Evolutionary conservation across 2,329 filamentous ascomycete species (phyloP).

Genomic region (Aspergillus sp.): DNA sequence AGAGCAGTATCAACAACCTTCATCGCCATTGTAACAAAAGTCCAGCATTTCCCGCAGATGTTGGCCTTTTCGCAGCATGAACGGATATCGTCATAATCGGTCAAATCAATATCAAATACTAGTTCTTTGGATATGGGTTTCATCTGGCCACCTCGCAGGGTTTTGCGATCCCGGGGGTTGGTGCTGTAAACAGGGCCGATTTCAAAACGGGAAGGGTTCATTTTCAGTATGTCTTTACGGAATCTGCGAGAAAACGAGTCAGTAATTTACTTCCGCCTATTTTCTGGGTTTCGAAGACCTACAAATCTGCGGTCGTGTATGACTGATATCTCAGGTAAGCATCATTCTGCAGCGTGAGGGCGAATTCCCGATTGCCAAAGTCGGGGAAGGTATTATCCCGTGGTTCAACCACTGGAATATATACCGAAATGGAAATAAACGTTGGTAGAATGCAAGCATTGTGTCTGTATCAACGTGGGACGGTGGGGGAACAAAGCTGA

Average conservation of each 20-base stretch:
- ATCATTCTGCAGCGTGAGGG: conserved; percentile 89
- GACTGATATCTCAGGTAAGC: conserved; percentile 90
- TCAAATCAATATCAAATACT: conserved; percentile 99
- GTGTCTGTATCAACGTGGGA: conserved; percentile 69
- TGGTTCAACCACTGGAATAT: conserved; percentile 99
- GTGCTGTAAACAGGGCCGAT: conserved; percentile 96
- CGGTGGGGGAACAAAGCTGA: conserved; percentile 32
- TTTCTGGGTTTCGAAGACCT: conserved; percentile 18
- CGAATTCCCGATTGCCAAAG: conserved; percentile 91
- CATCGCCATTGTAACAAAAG: conserved; percentile 96
- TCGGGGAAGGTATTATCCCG: conserved; percentile 79
- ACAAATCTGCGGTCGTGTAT: conserved; percentile 62
- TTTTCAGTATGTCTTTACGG: conserved; percentile 82
- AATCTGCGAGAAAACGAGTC: conserved; percentile 50
- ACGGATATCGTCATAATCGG: conserved; percentile 94
- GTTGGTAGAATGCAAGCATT: conserved; percentile 91
- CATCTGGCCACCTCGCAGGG: conserved; percentile 72
- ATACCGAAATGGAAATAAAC: conserved; percentile 88
- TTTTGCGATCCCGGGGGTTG: conserved; percentile 91
- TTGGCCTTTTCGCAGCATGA: conserved; percentile 92
- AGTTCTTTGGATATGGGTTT: conserved; percentile 86
- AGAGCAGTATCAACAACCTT: conserved; percentile 85
- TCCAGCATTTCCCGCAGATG: conserved; percentile 93
- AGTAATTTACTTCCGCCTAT: background rate
- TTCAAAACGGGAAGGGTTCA: conserved; percentile 92